Conservation (phyloP, 257 asterid genomes). For the Knoxia roxburghii region DNA sequence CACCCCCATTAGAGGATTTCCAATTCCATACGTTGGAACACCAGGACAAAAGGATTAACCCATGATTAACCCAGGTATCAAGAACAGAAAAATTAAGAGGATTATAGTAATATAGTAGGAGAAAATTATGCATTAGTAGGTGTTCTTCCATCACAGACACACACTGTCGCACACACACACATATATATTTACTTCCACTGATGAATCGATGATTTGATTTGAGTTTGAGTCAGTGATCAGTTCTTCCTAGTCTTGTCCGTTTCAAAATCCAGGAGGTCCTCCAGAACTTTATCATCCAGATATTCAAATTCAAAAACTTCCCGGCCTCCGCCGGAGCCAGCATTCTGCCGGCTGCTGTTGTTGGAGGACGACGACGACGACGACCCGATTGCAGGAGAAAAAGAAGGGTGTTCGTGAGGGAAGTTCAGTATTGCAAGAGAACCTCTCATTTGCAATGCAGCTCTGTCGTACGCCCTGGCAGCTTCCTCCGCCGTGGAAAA, state of each 20-base stretch:
- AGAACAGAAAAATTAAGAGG: no score
- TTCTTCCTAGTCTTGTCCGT: background rate
- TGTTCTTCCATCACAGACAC: no score
- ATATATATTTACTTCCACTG: no score
- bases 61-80: no score
- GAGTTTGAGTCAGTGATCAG: no score
- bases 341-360: background rate
- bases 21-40: no score
- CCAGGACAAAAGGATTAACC: no score
- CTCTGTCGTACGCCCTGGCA: constrained; percentile 62
- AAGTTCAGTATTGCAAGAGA: constrained; percentile 58
- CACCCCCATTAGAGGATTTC: no score
- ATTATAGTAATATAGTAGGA: no score
- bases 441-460: constrained; percentile 54
- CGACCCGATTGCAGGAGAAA: constrained; percentile 10
- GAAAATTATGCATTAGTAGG: no score
- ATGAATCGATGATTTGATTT: no score
- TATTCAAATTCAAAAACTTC: constrained; percentile 30
- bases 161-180: no score
- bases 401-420: constrained; percentile 48
- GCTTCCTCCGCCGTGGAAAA: constrained; percentile 68
- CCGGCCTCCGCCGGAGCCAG: background rate
- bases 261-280: constrained; percentile 26
- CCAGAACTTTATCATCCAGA: constrained; percentile 30
- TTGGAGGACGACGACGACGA: background rate